phyloP scores from a whole-genome alignment of 345 rosid species.

The Acer negundo region DNA sequence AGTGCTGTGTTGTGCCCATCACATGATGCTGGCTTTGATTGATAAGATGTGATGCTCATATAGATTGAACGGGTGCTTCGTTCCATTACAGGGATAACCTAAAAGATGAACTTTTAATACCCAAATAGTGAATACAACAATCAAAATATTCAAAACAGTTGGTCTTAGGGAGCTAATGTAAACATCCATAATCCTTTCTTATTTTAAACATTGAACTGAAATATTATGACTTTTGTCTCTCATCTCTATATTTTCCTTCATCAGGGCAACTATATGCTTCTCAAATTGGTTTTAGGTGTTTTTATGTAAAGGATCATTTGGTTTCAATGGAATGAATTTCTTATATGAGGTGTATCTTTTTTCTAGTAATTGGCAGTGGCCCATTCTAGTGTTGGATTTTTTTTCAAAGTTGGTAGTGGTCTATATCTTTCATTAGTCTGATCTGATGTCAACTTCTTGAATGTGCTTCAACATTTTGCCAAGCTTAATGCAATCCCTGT shows the following conservation, averaged over 20 bases:
- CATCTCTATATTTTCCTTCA: background rate
- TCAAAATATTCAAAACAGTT: background rate
- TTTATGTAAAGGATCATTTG: background rate
- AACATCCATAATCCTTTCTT: background rate
- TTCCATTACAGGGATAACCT: background rate
- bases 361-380: background rate
- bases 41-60: background rate
- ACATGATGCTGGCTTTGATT: background rate
- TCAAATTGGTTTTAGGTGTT: slow-evolving; percentile 10
- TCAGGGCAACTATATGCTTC: background rate
- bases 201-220: background rate
- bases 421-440: background rate
- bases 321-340: background rate
- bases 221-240: background rate
- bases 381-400: background rate
- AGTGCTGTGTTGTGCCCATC: background rate
- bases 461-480: background rate
- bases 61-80: background rate
- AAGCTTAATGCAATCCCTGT: background rate
- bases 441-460: background rate
- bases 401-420: background rate
- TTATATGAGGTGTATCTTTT: background rate
- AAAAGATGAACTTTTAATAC: background rate
- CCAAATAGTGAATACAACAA: background rate
- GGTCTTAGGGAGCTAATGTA: background rate